Percentiles rank a stretch among this genome's conserved stretches.
These are phyloP conservation scores for Mycena olivaceomarginata DNA, from an alignment of 768 basidiomycete species.

Conservation along the genomic window DNA sequence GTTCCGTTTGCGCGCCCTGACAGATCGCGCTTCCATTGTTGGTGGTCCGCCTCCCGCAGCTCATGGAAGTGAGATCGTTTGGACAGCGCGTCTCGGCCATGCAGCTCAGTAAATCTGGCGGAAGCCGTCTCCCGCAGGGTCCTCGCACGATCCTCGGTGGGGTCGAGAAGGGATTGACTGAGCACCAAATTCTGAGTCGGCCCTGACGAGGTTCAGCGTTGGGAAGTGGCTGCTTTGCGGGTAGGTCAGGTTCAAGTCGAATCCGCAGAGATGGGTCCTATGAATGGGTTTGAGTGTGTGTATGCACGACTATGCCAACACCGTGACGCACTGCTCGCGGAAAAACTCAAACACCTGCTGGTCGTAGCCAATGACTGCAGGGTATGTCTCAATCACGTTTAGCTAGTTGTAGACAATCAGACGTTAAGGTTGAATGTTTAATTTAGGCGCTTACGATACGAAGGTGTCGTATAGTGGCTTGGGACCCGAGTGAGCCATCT, in stretches of 20 bases:
- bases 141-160: conserved; percentile 22
- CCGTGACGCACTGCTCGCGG: conserved; percentile 63
- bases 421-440: not conserved
- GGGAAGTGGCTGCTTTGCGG: conserved; percentile 64
- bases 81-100: conserved; percentile 23
- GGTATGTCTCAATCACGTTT: conserved; percentile 56
- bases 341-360: conserved; percentile 66
- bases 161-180: conserved; percentile 28
- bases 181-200: conserved; percentile 10
- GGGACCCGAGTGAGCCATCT: conserved; percentile 64
- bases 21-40: conserved; percentile 49
- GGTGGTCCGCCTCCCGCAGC: conserved; percentile 14
- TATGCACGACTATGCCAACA: not conserved
- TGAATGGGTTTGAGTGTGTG: not conserved
- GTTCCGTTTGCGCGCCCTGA: conserved; percentile 59
- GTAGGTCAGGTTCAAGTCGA: conserved; percentile 68
- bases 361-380: conserved; percentile 73
- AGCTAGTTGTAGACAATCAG: not conserved
- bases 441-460: conserved; percentile 54
- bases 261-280: conserved; percentile 68
- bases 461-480: conserved; percentile 55
- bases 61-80: conserved; percentile 26
- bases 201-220: conserved; percentile 21
- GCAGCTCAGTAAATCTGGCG: conserved; percentile 21
- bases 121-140: conserved; percentile 23